Evolutionary conservation across 2,329 filamentous ascomycete genomes (phyloP).

Genomic region (Fusarium hostae): DNA sequence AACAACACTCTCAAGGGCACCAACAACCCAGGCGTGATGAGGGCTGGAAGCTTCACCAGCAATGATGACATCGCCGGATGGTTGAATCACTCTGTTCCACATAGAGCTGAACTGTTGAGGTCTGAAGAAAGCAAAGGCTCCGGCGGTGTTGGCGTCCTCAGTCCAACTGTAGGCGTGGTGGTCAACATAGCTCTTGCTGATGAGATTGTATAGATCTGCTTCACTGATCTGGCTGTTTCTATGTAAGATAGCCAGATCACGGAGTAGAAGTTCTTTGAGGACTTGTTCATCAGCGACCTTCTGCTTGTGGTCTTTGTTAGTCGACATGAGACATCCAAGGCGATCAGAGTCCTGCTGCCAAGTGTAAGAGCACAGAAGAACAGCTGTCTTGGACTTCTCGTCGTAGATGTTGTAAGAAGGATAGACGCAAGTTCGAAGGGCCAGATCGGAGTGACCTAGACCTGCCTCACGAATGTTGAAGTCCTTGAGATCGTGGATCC

Average conservation of each 20-base stretch:
- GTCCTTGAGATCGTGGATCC: constrained; percentile 2
- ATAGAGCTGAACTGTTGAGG: constrained; percentile 18
- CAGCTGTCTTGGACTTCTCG: background rate
- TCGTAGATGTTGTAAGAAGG: constrained; percentile 18
- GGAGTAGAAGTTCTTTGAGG: background rate
- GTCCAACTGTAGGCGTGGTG: constrained; percentile 6
- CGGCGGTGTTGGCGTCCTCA: constrained; percentile 3
- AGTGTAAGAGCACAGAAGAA: constrained; percentile 10
- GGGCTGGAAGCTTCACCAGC: constrained; percentile 17
- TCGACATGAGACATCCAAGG: background rate
- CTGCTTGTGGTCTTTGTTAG: background rate
- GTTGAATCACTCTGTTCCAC: constrained; percentile 17
- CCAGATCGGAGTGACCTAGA: background rate
- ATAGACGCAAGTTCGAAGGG: constrained; percentile 8
- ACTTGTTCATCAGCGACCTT: constrained; percentile 3
- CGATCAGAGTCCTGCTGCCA: constrained; percentile 21
- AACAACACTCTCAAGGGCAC: constrained; percentile 8
- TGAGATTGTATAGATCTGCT: background rate
- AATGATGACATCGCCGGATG: constrained; percentile 22
- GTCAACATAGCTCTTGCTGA: constrained; percentile 4
- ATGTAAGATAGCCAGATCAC: constrained; percentile 2
- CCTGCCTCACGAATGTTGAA: constrained; percentile 9
- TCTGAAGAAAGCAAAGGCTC: constrained; percentile 26
- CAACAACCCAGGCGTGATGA: constrained; percentile 9
- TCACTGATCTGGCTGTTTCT: background rate